Evolutionary conservation across 345 rosid genomes (phyloP).

Genomic region (Brassica nigra): DNA sequence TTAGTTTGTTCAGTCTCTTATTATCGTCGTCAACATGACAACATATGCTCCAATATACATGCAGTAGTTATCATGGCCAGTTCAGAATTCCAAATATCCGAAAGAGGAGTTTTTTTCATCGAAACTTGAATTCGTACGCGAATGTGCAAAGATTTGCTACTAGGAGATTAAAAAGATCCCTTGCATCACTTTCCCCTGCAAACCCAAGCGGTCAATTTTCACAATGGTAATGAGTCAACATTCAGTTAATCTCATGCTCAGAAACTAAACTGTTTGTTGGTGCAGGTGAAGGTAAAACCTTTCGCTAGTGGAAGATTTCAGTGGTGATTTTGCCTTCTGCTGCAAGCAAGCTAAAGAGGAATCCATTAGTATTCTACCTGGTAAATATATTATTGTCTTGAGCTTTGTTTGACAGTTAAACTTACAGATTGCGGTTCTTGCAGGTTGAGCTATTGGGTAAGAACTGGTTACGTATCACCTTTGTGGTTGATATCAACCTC

Average conservation of each 20-base stretch:
- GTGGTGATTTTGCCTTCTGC: neutral
- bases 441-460: slow-evolving; percentile 57
- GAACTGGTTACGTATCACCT: slow-evolving; percentile 68
- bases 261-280: neutral
- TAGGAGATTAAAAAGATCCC: too few species aligned
- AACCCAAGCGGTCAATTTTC: too few species aligned
- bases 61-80: too few species aligned
- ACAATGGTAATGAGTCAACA: neutral
- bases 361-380: neutral
- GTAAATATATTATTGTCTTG: neutral
- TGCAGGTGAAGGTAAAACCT: neutral
- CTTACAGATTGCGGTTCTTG: slow-evolving; percentile 4
- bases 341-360: neutral
- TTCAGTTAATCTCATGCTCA: neutral
- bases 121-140: too few species aligned
- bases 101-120: too few species aligned
- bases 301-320: too few species aligned
- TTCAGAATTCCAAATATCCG: too few species aligned
- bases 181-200: too few species aligned
- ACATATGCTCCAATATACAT: too few species aligned
- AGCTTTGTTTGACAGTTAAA: neutral
- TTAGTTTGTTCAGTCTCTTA: too few species aligned
- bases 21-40: too few species aligned
- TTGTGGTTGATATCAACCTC: slow-evolving; percentile 49
- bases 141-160: too few species aligned